Conservation (phyloP, 106 monocot genomes). For the Xerophyta viscosa region DNA sequence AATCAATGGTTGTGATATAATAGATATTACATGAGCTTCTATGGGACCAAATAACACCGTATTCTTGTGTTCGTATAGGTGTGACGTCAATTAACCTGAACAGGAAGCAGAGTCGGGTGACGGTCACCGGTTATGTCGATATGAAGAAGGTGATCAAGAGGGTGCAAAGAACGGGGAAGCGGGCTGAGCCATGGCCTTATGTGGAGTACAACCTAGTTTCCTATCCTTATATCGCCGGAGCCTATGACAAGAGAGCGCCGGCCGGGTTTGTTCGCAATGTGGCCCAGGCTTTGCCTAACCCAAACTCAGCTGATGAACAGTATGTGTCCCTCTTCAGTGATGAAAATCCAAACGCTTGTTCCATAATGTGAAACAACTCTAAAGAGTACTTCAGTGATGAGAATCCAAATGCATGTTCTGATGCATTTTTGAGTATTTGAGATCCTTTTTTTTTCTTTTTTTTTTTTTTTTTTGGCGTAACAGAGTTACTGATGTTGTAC, state of each 20-base stretch:
- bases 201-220: slow-evolving; percentile 37
- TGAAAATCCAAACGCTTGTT: slow-evolving; percentile 53
- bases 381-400: too few relatives aligned
- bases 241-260: slow-evolving; percentile 53
- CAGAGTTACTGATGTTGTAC: too few relatives aligned
- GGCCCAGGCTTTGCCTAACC: slow-evolving; percentile 22
- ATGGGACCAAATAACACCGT: too few relatives aligned
- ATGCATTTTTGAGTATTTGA: too few relatives aligned
- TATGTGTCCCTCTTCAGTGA: slow-evolving; percentile 45
- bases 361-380: slow-evolving; percentile 55
- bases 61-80: too few relatives aligned
- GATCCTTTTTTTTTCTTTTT: too few relatives aligned
- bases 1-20: too few relatives aligned
- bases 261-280: slow-evolving; percentile 48
- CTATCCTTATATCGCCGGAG: slow-evolving; percentile 40
- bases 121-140: slow-evolving; percentile 42
- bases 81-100: slow-evolving; percentile 38
- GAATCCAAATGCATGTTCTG: too few relatives aligned
- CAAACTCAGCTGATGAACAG: slow-evolving; percentile 10
- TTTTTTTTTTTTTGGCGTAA: too few relatives aligned
- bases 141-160: slow-evolving; percentile 30
- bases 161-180: slow-evolving; percentile 47
- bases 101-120: slow-evolving; percentile 45
- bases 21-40: too few relatives aligned
- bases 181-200: slow-evolving; percentile 55